phyloP scores from a whole-genome alignment of 2,329 filamentous ascomycete species.

The Teratosphaeria epicoccoides region DNA sequence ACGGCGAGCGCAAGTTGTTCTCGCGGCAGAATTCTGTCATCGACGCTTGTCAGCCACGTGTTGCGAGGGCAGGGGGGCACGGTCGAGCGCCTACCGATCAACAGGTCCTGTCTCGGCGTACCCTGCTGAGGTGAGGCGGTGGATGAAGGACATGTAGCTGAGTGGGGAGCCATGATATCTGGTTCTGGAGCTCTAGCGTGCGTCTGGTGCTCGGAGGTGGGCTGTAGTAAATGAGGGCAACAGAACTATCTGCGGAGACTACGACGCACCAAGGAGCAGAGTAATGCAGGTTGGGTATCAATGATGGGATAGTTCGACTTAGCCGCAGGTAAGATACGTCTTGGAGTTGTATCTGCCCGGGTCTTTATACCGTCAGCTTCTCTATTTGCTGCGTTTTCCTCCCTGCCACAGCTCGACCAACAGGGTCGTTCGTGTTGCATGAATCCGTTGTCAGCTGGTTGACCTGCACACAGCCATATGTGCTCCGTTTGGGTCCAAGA shows the following conservation, averaged over 20 bases:
- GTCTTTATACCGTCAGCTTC: conserved; percentile 2
- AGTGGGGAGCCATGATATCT: conserved; percentile 5
- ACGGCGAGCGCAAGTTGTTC: conserved; percentile 15
- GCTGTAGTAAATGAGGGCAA: conserved; percentile 9
- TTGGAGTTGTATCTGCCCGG: neutral
- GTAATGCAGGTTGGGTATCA: conserved; percentile 18
- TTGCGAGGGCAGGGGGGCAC: conserved; percentile 1
- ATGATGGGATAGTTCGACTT: conserved; percentile 16
- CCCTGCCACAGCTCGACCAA: conserved; percentile 2
- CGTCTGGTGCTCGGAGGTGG: neutral
- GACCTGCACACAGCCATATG: neutral
- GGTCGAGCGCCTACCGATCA: conserved; percentile 21
- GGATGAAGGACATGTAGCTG: conserved; percentile 9
- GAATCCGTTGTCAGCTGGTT: conserved; percentile 1
- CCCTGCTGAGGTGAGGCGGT: conserved; percentile 1
- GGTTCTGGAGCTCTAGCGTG: neutral
- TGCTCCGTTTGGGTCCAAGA: neutral
- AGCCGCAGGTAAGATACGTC: conserved; percentile 18
- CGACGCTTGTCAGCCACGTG: conserved; percentile 2
- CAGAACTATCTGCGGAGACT: conserved; percentile 9
- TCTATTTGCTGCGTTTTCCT: conserved; percentile 6
- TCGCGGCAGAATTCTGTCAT: conserved; percentile 20
- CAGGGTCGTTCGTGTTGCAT: conserved; percentile 1
- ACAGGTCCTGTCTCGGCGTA: conserved; percentile 23
- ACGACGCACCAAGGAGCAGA: conserved; percentile 16